Base-by-base conservation (phyloP, 768 basidiomycete species). In the Agrocybe pediades region DNA sequence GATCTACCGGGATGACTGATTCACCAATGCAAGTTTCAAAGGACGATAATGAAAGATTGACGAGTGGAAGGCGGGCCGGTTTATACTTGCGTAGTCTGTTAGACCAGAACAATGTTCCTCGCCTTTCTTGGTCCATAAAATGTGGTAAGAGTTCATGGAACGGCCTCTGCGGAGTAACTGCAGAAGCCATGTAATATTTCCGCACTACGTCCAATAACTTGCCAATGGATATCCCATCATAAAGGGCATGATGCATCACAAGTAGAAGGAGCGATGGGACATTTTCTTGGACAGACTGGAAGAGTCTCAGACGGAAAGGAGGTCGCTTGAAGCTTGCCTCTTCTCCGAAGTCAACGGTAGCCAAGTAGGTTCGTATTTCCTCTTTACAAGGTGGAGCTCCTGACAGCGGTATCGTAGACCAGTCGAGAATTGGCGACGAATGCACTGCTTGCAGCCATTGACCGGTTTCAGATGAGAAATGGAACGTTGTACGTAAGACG, bases 401-500 rank as follows among this genome's bases (percentile, higher is more conserved):
- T 20, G 47, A 49, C 44, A 64, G 54, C 6, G 39, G 54, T 23
- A 48, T 58, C 17, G 43, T 56, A 11, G 64, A 49, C 65, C 68
- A 70, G 23, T 63, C 49, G 13, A 68, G 55, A 16, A 41, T 11
- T 26, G 50, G 52, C 13, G 46, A 16, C 17, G 63, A 63, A 51
- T 72, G 69, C 23, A 69, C 60, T 6, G 60, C 69, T 55, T 71
- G 70, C 16, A 62, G 70, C 71, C 70, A 71, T 9, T 69, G 27
- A 6, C 72, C 74, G 2, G 60, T 52, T 19, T 72, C 71, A 9
- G 65, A 45, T 16, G 70, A 56, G 53, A 79, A 78, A 59, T 79
- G 74, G 60, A 81, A 81, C 1, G 80, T 74, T 9, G 79, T 77
- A 15, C 80, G 72, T 41, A 81, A 65, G 33, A 80, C 76, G 36